Base-by-base conservation (phyloP, 148 eudicot species). In the Vaccinium vitisidaea region DNA sequence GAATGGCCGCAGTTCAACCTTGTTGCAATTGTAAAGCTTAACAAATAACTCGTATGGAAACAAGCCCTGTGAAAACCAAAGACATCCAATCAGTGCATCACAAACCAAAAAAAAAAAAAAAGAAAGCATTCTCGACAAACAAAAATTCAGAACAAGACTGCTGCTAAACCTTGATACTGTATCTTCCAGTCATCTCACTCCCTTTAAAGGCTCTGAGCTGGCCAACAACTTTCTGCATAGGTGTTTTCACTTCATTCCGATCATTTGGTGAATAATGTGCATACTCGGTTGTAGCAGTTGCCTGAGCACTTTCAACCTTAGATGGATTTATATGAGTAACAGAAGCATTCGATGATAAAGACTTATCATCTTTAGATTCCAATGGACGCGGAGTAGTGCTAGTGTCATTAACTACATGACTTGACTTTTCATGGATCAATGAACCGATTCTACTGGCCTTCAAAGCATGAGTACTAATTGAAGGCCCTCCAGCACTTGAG, bases 21-120 rank as follows among this genome's bases (percentile, higher is more conserved):
- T 90, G 84, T 93, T 93, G 95, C 95, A 95, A 75, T 91, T 88
- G 84, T 94, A 94, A 84, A 95, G 96, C 92, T 93, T 92, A 50
- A 95, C 98, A 90, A 95, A 95, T 39, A 84, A 79, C 4, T 95
- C 96, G 85, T 94, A 95, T 6, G 98, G 83, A 84, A 93, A 93
- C 78, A 93, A 87, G 75, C 92, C 98, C 98, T 95, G 92, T 77
- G 77, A 88, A 69, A 82, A 86, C 69, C 30, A 87, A 85, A 80
- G 39, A 74, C 18, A 80, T 71, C 52, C 80, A 85, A 55, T 75
- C 77, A 77, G 43, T 65, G 58, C 75, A 78, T 48, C 80, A 83
- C 75, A 84, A 23, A 46, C 49, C 46, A 55, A 52, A 69, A 77
- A 52, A 69, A 77, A 11, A 85, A 67, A 23, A 30, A 30, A 30